These are phyloP conservation scores for Rhodomyrtus tomentosa DNA, from an alignment of 345 rosid species.

Conservation along the genomic window DNA sequence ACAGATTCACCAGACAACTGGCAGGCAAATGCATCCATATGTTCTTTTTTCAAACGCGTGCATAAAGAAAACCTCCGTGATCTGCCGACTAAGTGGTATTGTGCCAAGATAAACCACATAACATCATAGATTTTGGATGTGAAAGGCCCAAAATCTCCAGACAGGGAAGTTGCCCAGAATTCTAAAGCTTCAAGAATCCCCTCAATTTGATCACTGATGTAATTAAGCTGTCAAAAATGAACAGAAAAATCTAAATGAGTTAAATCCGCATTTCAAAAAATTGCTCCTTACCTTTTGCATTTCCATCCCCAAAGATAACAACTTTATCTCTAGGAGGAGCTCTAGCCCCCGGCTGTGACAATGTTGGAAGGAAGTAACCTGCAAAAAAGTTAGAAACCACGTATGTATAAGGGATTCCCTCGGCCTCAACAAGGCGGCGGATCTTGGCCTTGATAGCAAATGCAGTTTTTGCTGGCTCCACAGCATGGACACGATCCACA, in stretches of 20 bases:
- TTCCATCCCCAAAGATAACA: constrained; percentile 4
- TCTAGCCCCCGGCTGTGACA: not conserved
- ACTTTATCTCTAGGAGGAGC: constrained; percentile 3
- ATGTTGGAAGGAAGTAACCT: constrained; percentile 1
- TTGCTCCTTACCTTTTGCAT: not conserved
- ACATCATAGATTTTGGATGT: not conserved
- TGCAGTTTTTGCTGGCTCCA: constrained; percentile 1
- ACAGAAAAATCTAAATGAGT: not conserved
- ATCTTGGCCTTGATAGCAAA: not conserved
- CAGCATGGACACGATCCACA: constrained; percentile 1
- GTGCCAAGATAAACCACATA: not conserved
- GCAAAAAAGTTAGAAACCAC: constrained; percentile 4
- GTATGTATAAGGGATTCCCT: constrained; percentile 4
- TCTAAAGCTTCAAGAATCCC: not conserved
- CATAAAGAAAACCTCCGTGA: not conserved
- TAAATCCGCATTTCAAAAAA: not conserved
- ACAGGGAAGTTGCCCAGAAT: not conserved
- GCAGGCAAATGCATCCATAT: too few species aligned
- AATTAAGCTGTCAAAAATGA: not conserved
- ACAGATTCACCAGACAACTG: not conserved
- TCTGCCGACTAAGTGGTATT: not conserved
- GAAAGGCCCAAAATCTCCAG: not conserved
- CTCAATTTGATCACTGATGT: not conserved
- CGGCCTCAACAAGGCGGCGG: not conserved
- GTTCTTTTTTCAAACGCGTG: not conserved